Conservation (phyloP, 2,329 filamentous ascomycete genomes). For the Cladosporium sphaerospermum region DNA sequence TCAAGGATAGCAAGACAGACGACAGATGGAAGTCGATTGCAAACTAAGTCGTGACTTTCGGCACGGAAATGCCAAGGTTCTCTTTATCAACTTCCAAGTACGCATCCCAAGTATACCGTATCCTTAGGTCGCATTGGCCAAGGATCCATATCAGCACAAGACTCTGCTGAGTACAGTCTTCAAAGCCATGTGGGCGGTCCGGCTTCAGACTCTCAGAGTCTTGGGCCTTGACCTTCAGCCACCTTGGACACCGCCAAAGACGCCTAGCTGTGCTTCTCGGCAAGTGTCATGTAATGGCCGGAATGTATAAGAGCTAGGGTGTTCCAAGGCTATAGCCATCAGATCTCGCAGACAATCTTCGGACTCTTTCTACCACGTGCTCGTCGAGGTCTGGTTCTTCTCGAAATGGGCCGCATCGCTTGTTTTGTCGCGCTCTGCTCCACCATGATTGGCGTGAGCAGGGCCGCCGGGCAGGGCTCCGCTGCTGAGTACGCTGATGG, state of each 20-base stretch:
- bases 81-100: constrained; percentile 3
- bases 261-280: too few relatives aligned
- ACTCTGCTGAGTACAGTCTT: neutral
- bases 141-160: constrained; percentile 1
- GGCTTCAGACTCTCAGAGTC: neutral
- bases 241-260: too few relatives aligned
- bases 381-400: too few relatives aligned
- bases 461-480: constrained; percentile 13
- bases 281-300: too few relatives aligned
- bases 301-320: too few relatives aligned
- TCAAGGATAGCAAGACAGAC: too few relatives aligned
- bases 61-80: neutral
- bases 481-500: constrained; percentile 19
- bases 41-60: too few relatives aligned
- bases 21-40: too few relatives aligned
- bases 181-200: too few relatives aligned
- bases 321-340: too few relatives aligned
- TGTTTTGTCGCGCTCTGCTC: constrained; percentile 13
- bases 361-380: too few relatives aligned
- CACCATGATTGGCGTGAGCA: constrained; percentile 11
- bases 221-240: neutral
- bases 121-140: constrained; percentile 8
- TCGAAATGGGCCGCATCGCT: constrained; percentile 12
- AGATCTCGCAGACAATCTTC: too few relatives aligned
- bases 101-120: neutral